Base-by-base conservation (phyloP, 2,329 filamentous ascomycete species). In the Juglanconis juglandina region DNA sequence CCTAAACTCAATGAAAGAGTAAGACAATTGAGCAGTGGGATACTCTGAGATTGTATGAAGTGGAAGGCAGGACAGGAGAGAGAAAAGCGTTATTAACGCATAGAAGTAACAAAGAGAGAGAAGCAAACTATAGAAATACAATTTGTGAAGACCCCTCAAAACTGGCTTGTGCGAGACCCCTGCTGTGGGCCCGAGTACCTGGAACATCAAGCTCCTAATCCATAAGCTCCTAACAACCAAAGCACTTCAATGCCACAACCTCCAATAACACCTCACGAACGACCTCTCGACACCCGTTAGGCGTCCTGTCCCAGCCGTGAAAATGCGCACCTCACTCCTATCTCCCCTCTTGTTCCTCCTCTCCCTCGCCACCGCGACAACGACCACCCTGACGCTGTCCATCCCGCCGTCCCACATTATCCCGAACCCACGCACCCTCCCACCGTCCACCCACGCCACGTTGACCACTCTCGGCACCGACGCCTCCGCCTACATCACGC, bases 361-460 rank as follows among this genome's bases (percentile, higher is more conserved):
- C 37, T 66, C 72, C 50, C 65, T 72, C 50, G 65, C 70, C 63
- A 64, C 68, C 64, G 66, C 67, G 68, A 61, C 65, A 64, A 62
- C 69, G 2, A 70, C 81, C 3, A 78, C 77, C 35, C 60, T 85
- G 41, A 78, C 77, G 62, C 74, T 85, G 64, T 74, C 74, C 66
- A 66, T 80, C 63, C 78, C 77, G 46, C 50, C 75, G 1, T 69
- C 73, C 32, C 67, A 68, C 30, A 53, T 59, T 13, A 71, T 79
- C 32, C 76, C 79, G 24, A 82, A 81, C 75, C 81, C 81, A 13
- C 71, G 75, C 70, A 71, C 79, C 53, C 84, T 87, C 56, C 87
- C 87, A 30, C 79, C 87, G 69, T 84, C 83, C 62, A 88, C 88
- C 54, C 87, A 88, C 70, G 87, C 87, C 42, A 87, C 84, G 52